Evolutionary conservation across 2,329 filamentous ascomycete species (phyloP).

Genomic region (Sporothrix variecibatus): DNA sequence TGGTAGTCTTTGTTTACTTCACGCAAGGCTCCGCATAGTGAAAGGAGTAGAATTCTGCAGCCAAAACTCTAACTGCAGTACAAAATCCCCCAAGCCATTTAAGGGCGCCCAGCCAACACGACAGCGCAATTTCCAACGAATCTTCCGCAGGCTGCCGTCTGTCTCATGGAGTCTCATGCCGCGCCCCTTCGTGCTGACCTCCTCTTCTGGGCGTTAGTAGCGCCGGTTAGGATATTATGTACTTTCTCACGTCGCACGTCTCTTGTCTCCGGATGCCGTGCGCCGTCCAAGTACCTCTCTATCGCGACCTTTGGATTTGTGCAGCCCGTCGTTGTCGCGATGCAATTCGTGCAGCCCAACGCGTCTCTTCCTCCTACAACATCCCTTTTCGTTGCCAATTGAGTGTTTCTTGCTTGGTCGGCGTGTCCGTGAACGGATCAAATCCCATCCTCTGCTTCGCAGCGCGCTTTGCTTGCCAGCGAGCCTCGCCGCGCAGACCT

Average conservation of each 20-base stretch:
- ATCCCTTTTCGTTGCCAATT: background rate
- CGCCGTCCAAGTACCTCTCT: background rate
- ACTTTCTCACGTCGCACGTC: background rate
- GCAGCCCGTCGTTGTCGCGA: background rate
- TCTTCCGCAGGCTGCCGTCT: conserved; percentile 10
- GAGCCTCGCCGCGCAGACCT: conserved; percentile 49
- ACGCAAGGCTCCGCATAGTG: background rate
- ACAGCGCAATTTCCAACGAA: background rate
- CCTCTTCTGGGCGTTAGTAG: background rate
- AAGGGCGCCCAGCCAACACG: background rate
- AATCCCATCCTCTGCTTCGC: conserved; percentile 55
- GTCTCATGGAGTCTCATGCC: background rate
- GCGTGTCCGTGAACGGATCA: conserved; percentile 56
- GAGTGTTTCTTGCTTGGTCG: conserved; percentile 30
- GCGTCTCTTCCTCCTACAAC: background rate
- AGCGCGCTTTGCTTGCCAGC: conserved; percentile 48
- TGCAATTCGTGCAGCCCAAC: conserved; percentile 18
- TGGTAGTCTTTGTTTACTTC: conserved; percentile 9
- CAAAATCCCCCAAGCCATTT: background rate
- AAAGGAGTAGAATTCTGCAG: background rate
- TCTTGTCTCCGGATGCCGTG: conserved; percentile 12
- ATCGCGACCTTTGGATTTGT: background rate
- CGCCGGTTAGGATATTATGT: conserved; percentile 6
- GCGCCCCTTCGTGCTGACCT: background rate
- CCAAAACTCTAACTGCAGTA: conserved; percentile 1